phyloP scores from a whole-genome alignment of 2,329 filamentous ascomycete species.

The Periconia digitata region DNA sequence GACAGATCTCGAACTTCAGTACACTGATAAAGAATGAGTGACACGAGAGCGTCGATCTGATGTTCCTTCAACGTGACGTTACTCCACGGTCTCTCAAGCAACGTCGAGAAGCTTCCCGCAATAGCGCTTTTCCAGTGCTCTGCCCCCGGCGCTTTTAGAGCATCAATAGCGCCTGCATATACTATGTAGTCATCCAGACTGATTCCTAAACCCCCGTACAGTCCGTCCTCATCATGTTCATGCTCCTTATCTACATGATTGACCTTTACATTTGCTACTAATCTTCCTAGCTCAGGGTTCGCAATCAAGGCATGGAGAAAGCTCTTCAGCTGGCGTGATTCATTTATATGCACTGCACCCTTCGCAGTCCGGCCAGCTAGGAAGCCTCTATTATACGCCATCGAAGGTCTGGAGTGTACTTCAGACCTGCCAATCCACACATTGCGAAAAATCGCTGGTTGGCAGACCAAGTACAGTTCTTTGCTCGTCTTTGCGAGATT shows the following conservation, averaged over 20 bases:
- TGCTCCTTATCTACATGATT: background rate
- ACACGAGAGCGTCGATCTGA: background rate
- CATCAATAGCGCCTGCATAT: background rate
- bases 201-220: background rate
- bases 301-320: background rate
- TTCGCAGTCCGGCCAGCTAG: no score
- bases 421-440: background rate
- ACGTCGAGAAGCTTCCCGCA: background rate
- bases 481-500: background rate
- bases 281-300: background rate
- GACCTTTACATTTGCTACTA: no score
- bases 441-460: background rate
- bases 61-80: background rate
- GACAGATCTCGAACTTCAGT: background rate
- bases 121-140: background rate
- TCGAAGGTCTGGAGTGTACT: no score
- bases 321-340: background rate
- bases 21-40: background rate
- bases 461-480: background rate
- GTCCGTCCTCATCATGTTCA: background rate
- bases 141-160: background rate
- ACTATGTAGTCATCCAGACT: background rate
- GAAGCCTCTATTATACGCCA: no score
- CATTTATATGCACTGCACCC: background rate
- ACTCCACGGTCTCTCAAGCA: background rate